Conservation (phyloP, 2,329 filamentous ascomycete species). For the Aspergillus texensis region DNA sequence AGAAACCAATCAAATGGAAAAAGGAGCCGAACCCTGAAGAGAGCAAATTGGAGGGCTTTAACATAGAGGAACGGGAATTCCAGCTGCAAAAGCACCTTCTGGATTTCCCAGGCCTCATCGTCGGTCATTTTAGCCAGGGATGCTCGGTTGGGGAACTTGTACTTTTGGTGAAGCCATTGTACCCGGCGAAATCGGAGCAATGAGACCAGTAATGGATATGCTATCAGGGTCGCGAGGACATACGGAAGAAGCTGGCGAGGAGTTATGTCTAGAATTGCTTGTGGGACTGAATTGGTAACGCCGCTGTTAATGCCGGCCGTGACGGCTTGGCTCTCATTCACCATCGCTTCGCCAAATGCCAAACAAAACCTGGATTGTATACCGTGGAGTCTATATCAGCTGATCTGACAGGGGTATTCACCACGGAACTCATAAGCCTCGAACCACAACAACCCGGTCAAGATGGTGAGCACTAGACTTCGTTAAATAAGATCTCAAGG, state of each 20-base stretch:
- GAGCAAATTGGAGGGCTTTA: slow-evolving; percentile 59
- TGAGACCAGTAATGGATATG: slow-evolving; percentile 32
- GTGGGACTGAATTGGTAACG: neutral
- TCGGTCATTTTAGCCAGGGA: slow-evolving; percentile 57
- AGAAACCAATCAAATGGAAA: neutral
- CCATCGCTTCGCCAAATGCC: neutral
- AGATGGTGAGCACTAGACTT: neutral
- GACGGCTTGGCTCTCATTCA: neutral
- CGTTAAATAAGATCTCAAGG: neutral
- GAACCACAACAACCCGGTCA: neutral
- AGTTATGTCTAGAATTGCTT: neutral
- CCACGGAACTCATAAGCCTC: neutral
- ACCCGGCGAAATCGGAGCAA: slow-evolving; percentile 37
- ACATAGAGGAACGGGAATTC: slow-evolving; percentile 60
- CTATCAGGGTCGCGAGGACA: slow-evolving; percentile 23
- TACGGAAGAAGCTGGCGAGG: slow-evolving; percentile 27
- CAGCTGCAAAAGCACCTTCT: slow-evolving; percentile 47
- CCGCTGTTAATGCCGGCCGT: neutral
- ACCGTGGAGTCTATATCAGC: too few relatives aligned
- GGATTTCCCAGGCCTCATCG: slow-evolving; percentile 56
- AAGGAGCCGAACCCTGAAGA: slow-evolving; percentile 53
- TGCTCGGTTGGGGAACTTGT: slow-evolving; percentile 48
- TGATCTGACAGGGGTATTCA: too few relatives aligned
- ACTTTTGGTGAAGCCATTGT: slow-evolving; percentile 44
- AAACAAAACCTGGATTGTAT: neutral